These are phyloP conservation scores for Starmerella potacharoeniae DNA, from an alignment of 805 yeast genomes.

Conservation along the genomic window DNA sequence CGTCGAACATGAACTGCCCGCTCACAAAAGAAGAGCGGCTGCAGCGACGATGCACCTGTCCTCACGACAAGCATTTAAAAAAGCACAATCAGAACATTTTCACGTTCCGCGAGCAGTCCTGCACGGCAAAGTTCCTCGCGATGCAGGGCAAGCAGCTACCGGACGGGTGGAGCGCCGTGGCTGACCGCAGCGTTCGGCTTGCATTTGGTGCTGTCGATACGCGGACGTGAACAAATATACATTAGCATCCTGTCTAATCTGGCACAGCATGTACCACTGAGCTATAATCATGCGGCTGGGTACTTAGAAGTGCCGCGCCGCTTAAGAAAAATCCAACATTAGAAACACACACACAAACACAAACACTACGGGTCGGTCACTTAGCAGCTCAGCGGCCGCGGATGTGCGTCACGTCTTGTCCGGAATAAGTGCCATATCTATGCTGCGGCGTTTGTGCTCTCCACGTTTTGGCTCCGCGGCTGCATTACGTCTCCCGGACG, in stretches of 20 bases:
- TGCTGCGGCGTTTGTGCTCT: no score
- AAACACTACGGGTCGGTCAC: no score
- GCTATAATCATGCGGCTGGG: no score
- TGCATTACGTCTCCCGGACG: not conserved
- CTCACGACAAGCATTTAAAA: conserved; percentile 2
- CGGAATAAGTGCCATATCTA: no score
- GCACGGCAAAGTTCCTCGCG: conserved; percentile 10
- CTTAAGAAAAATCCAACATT: no score
- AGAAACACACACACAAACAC: no score
- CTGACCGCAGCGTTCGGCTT: conserved; percentile 1
- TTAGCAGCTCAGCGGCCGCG: no score
- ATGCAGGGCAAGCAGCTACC: conserved; percentile 5
- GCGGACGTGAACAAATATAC: not conserved
- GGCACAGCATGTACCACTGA: no score
- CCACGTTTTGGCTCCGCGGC: no score
- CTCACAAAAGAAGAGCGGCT: conserved; percentile 15
- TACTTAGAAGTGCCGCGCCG: no score
- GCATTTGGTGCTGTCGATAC: not conserved
- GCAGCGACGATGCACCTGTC: conserved; percentile 9
- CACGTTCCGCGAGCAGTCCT: conserved; percentile 11
- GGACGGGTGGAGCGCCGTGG: conserved; percentile 6
- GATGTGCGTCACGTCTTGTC: no score
- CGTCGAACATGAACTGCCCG: conserved; percentile 59
- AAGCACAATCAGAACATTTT: conserved; percentile 7
- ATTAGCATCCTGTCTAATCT: not conserved